Conservation (phyloP, 257 asterid species). For the Plantago ovata region DNA sequence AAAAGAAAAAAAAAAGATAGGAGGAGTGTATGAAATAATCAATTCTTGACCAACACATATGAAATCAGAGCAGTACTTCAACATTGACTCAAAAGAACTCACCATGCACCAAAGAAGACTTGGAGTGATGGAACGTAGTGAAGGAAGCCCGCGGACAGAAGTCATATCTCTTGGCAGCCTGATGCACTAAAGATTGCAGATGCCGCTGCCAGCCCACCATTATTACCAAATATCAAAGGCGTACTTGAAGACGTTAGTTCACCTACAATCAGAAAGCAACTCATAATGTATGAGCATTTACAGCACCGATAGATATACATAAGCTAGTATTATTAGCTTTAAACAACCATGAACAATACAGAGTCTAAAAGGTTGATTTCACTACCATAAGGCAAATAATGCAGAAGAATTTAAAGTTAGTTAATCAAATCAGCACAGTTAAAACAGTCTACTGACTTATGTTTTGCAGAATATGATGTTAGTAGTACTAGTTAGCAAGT, state of each 20-base stretch:
- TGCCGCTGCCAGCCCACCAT: conserved; percentile 83
- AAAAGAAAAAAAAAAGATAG: no score
- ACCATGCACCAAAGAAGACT: conserved; percentile 57
- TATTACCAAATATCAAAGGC: conserved; percentile 11
- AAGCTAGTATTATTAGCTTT: no score
- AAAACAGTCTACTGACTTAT: no score
- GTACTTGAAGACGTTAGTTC: conserved; percentile 9
- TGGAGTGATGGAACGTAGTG: conserved; percentile 42
- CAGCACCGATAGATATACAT: no score
- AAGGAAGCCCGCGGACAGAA: conserved; percentile 33
- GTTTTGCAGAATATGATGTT: no score
- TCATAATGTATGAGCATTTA: not conserved
- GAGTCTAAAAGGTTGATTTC: no score
- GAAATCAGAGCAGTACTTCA: not conserved
- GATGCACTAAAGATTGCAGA: conserved; percentile 58
- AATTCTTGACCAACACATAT: not conserved
- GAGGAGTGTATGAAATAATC: not conserved
- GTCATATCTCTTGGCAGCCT: conserved; percentile 56
- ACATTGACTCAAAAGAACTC: conserved; percentile 14
- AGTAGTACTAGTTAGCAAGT: no score
- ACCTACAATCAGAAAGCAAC: conserved; percentile 8
- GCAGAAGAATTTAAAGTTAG: no score
- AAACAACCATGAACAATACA: no score
- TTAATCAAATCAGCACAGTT: no score
- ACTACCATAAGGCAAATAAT: no score